Conservation (phyloP, 2,329 filamentous ascomycete species). For the Exophiala phaeomuriformis region DNA sequence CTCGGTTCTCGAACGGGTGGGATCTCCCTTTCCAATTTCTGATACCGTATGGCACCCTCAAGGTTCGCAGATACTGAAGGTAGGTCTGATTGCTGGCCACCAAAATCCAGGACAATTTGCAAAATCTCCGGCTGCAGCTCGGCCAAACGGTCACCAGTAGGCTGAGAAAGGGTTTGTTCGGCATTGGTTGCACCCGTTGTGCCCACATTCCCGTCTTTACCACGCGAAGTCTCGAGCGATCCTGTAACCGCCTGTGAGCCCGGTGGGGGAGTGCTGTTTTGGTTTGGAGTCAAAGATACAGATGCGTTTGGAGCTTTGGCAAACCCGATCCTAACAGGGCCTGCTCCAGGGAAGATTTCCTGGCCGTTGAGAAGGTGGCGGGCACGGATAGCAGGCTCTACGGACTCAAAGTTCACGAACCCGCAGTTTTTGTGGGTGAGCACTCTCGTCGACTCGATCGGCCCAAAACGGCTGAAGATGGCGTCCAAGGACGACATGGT, state of each 20-base stretch:
- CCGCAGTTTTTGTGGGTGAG: slow-evolving; percentile 98
- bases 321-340: slow-evolving; percentile 91
- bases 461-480: slow-evolving; percentile 89
- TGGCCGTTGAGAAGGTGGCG: slow-evolving; percentile 87
- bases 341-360: slow-evolving; percentile 95
- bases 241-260: slow-evolving; percentile 42
- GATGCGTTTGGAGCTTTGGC: slow-evolving; percentile 90
- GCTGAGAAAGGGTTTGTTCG: slow-evolving; percentile 14
- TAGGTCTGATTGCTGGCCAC: slow-evolving; percentile 71
- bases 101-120: slow-evolving; percentile 80
- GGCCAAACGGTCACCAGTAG: slow-evolving; percentile 53
- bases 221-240: slow-evolving; percentile 23
- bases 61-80: slow-evolving; percentile 65
- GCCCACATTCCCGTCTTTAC: slow-evolving; percentile 29
- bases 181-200: slow-evolving; percentile 26
- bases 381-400: slow-evolving; percentile 84
- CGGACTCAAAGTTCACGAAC: slow-evolving; percentile 91
- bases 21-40: slow-evolving; percentile 70
- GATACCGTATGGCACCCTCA: slow-evolving; percentile 67
- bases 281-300: slow-evolving; percentile 69
- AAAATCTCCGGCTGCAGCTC: slow-evolving; percentile 79
- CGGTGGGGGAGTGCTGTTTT: slow-evolving; percentile 85
- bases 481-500: slow-evolving; percentile 90
- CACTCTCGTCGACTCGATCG: slow-evolving; percentile 84
- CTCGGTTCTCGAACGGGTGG: slow-evolving; percentile 82